phyloP scores from a whole-genome alignment of 139 green algal genomes.

The Ettlia oleoabundans region DNA sequence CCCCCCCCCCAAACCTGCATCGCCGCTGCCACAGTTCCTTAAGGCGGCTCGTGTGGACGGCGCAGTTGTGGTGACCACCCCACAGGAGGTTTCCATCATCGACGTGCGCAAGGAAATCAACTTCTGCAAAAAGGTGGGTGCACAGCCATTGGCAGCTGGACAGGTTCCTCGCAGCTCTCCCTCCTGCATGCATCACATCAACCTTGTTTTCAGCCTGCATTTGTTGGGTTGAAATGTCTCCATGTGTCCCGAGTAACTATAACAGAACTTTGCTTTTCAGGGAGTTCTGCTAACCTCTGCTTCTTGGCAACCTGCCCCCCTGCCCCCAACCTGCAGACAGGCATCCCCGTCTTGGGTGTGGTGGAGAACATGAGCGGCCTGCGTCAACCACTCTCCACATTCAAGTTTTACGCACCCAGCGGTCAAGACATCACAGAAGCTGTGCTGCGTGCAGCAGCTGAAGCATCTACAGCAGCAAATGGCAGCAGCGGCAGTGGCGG shows the following conservation, averaged over 20 bases:
- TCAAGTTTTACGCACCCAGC: conserved; percentile 60
- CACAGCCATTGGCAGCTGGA: too few species aligned
- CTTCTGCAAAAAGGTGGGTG: conserved; percentile 95
- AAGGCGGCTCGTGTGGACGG: conserved; percentile 64
- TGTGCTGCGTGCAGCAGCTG: conserved; percentile 52
- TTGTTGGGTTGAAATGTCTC: too few species aligned
- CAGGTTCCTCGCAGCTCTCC: too few species aligned
- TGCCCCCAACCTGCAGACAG: conserved; percentile 35
- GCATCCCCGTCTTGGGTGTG: conserved; percentile 88
- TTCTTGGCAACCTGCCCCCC: neutral
- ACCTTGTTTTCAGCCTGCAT: too few species aligned
- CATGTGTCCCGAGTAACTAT: too few species aligned
- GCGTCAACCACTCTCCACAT: conserved; percentile 47
- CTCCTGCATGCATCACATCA: too few species aligned
- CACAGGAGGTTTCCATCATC: conserved; percentile 95
- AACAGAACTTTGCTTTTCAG: too few species aligned
- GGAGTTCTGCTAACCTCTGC: neutral
- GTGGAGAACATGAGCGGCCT: conserved; percentile 98
- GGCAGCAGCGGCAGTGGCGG: conserved; percentile 34
- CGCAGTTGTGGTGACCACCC: conserved; percentile 83
- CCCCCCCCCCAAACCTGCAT: neutral
- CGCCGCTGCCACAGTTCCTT: conserved; percentile 58
- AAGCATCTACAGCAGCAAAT: conserved; percentile 57
- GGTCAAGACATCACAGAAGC: conserved; percentile 55
- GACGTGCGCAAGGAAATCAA: conserved; percentile 98